Evolutionary conservation across 2,329 filamentous ascomycete genomes (phyloP), one percentile per base, ranked within the genome.

Genomic region (Biscogniauxia marginata): DNA sequence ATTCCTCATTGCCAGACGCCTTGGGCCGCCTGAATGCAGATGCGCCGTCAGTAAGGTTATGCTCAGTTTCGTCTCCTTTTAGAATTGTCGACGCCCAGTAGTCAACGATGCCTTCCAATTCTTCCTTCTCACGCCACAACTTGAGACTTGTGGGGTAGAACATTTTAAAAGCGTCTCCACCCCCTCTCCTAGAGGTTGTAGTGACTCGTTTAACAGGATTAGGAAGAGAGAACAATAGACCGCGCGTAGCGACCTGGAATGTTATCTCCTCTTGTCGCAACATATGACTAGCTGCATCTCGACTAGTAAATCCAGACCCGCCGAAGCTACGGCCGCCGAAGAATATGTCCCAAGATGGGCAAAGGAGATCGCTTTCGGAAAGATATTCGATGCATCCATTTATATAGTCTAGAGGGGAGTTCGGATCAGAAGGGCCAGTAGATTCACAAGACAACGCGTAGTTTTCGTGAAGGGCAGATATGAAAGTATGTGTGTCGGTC

Each of bases 231-330:
- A 96, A 96, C 0, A 97, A 74, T 50, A 98, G 75, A 0, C 95
- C 95, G 11, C 93, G 85, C 0, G 96, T 90, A 4, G 92, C 92
- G 18, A 93, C 87, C 63, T 99, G 91, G 62, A 97, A 98, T 21
- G 89, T 87, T 70, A 99, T 93, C 69, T 99, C 95, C 61, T 97
- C 92, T 72, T 98, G 93, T 6, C 93, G 87, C 8, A 98, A 75
- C 13, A 87, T 81, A 58, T 97, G 93, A 52, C 86, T 84, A 19
- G 83, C 83, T 0, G 81, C 79, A 70, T 87, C 79, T 75, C 74
- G 78, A 67, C 75, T 81, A 62, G 64, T 74, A 73, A 69, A 78
- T 21, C 80, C 77, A 5, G 76, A 76, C 6, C 75, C 73, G 20
- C 64, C 56, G 25, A 75, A 77, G 3, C 85, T 84, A 39, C 80